These are phyloP conservation scores for Mycena chlorophos DNA, from an alignment of 768 basidiomycete genomes.

Conservation along the genomic window DNA sequence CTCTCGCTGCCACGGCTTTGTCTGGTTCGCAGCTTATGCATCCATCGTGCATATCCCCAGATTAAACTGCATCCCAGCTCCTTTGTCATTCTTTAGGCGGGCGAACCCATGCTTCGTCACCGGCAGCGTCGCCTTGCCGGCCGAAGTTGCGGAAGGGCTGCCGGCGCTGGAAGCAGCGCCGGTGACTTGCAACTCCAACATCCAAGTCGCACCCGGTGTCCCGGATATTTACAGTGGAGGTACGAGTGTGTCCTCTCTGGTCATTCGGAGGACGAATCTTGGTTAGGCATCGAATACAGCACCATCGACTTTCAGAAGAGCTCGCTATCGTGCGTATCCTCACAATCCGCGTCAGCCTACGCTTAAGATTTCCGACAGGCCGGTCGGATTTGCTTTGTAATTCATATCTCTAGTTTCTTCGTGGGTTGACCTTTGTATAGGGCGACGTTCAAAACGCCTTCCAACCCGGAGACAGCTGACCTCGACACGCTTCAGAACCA, in stretches of 20 bases:
- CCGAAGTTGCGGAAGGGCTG: conserved; percentile 27
- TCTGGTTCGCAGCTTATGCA: conserved; percentile 5
- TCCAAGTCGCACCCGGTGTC: conserved; percentile 28
- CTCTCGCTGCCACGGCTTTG: conserved; percentile 15
- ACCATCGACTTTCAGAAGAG: conserved; percentile 33
- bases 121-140: conserved; percentile 27
- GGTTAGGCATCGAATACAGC: conserved; percentile 23
- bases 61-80: conserved; percentile 1
- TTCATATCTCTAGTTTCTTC: neutral
- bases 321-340: conserved; percentile 7
- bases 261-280: neutral
- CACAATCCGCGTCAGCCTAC: neutral
- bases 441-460: conserved; percentile 26
- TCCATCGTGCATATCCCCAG: neutral
- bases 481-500: conserved; percentile 28
- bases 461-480: conserved; percentile 27
- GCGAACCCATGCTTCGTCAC: conserved; percentile 32
- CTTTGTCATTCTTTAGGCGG: conserved; percentile 23
- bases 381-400: conserved; percentile 30
- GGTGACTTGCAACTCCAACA: conserved; percentile 26
- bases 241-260: neutral
- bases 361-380: neutral
- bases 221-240: conserved; percentile 28
- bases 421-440: conserved; percentile 1
- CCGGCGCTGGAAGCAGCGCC: conserved; percentile 20